Conservation (phyloP, 768 basidiomycete species). For the Mrakia gelida region DNA sequence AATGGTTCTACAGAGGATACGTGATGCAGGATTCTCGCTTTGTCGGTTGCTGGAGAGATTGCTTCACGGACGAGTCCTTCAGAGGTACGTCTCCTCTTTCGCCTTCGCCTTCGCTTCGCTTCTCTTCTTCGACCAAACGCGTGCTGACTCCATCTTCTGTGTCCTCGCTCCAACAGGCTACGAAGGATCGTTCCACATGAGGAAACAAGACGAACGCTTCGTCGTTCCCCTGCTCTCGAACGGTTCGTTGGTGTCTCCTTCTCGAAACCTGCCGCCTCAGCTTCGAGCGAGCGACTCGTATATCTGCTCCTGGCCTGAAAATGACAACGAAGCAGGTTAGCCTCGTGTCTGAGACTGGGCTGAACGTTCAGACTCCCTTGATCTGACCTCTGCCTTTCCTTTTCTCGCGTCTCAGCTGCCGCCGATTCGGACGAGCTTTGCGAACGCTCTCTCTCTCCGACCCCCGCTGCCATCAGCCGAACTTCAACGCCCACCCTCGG, state of each 20-base stretch:
- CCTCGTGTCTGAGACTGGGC: too few species aligned
- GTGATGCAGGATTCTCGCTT: constrained; percentile 13
- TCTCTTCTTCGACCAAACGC: not conserved
- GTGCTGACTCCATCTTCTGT: too few species aligned
- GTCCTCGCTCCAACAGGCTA: constrained; percentile 9
- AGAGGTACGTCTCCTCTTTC: not conserved
- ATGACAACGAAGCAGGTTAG: too few species aligned
- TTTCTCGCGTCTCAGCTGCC: too few species aligned
- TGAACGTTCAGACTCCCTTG: too few species aligned
- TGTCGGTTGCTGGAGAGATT: constrained; percentile 26
- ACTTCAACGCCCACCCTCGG: too few species aligned
- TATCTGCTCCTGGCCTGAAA: too few species aligned
- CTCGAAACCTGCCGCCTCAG: not conserved
- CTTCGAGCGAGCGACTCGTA: not conserved
- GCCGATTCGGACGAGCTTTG: too few species aligned
- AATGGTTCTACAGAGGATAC: constrained; percentile 32
- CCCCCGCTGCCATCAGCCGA: too few species aligned
- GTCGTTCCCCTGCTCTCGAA: constrained; percentile 1
- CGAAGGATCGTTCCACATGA: constrained; percentile 26
- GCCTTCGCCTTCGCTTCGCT: not conserved
- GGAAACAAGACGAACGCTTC: constrained; percentile 12
- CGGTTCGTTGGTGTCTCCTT: not conserved
- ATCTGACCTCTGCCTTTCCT: too few species aligned
- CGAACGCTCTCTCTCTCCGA: too few species aligned
- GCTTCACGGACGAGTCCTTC: constrained; percentile 15